A percentile compares a stretch with the other conserved stretches of the same genome.
These are phyloP conservation scores for Leishmania turanica DNA, from an alignment of 208 protist genomes.

Conservation along the genomic window DNA sequence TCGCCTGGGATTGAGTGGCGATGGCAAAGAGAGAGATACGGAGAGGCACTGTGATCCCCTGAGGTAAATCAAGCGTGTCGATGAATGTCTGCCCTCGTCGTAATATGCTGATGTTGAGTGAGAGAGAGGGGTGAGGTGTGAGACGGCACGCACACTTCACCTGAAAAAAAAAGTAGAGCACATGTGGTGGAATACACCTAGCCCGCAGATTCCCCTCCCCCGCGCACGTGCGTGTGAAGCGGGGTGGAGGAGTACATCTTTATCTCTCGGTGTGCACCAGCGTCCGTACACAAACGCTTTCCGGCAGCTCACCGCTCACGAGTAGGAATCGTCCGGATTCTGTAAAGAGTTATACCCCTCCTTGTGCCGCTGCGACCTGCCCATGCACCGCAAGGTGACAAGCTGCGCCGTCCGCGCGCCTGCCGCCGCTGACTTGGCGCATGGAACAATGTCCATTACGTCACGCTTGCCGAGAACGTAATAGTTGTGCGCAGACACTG, in stretches of 20 bases:
- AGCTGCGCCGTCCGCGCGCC: slow-evolving; percentile 30
- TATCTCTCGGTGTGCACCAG: neutral
- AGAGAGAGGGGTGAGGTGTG: neutral
- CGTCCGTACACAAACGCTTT: neutral
- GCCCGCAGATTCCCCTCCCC: neutral
- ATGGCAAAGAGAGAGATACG: slow-evolving; percentile 8
- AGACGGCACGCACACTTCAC: neutral
- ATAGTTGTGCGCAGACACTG: slow-evolving; percentile 66
- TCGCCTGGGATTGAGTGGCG: neutral
- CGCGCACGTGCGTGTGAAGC: neutral
- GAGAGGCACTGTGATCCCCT: neutral
- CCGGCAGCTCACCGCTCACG: slow-evolving; percentile 4
- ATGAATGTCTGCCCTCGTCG: neutral
- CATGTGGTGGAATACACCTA: neutral
- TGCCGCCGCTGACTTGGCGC: slow-evolving; percentile 41
- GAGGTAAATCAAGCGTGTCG: neutral
- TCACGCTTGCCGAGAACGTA: slow-evolving; percentile 46
- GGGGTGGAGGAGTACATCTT: neutral
- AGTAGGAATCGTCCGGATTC: slow-evolving; percentile 27
- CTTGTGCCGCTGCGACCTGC: slow-evolving; percentile 1
- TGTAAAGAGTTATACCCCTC: slow-evolving; percentile 31
- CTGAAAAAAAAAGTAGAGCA: neutral
- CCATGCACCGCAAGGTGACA: slow-evolving; percentile 10
- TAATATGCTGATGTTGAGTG: neutral
- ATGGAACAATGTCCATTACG: slow-evolving; percentile 80